Base-by-base conservation (phyloP, 306 rosid genomes). In the Hippophae rhamnoides region DNA sequence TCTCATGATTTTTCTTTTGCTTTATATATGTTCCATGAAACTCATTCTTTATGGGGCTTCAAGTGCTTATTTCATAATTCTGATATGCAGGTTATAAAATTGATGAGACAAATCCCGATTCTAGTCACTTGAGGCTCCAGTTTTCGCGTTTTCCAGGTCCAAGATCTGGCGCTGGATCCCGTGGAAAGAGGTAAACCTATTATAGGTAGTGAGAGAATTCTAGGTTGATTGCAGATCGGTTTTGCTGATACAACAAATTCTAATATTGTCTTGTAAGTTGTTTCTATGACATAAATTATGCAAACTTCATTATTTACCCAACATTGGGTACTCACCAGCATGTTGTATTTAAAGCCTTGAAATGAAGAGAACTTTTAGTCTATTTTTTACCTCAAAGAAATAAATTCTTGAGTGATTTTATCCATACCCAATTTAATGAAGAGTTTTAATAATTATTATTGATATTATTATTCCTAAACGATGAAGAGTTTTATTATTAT, bases 81-180 rank as follows among this genome's bases (percentile, higher is more conserved):
- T 53, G 59, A 41, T 66, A 40, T 7, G 26, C 86, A 90, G 97
- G 94, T 58, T 86, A 86, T 60, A 77, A 73, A 74, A 82, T 86
- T 52, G 97, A 89, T 57, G 93, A 89, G 74, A 77, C 74, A 42
- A 72, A 65, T 60, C 78, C 85, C 0, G 89, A 80, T 52, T 90
- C 90, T 41, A 86, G 60, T 70, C 79, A 78, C 62, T 64, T 90
- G 81, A 73, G 88, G 78, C 86, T 90, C 69, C 95, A 90, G 72
- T 90, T 90, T 81, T 86, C 97, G 10, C 78, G 95, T 62, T 79
- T 47, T 76, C 95, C 97, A n/a, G 95, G 97, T 50, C 95, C 94
- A 8, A 82, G 97, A 69, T 53, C 78, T 60, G 92, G 82, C 42
- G 58, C 84, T 56, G 90, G 82, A 52, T 12, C 73, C 13, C 86